Base-by-base conservation (phyloP, 139 green algal genomes). In the Eudorina sp. region DNA sequence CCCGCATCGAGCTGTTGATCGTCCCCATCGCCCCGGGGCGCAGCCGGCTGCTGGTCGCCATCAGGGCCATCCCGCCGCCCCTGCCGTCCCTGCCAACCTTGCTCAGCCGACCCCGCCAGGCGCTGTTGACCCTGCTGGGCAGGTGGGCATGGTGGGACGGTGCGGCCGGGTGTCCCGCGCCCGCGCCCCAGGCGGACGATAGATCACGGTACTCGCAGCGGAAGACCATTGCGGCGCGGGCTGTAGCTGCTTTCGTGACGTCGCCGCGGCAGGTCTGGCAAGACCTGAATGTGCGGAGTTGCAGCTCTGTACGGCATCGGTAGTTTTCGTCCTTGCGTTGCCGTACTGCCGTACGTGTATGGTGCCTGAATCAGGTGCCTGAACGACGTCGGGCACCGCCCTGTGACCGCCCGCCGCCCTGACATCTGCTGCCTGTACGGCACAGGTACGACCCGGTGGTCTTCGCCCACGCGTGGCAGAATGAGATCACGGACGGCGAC, bases 401-500 rank as follows among this genome's bases (percentile, higher is more conserved):
- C n/a, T n/a, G n/a, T n/a, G n/a, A n/a, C n/a, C n/a, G n/a, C n/a
- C n/a, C n/a, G n/a, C n/a, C n/a, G n/a, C n/a, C n/a, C n/a, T n/a
- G 13, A 13, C 13, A 58, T 16, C 51, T 58, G 16, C 13, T 13
- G 51, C 51, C 51, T 58, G 13, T 16, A n/a, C 58, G 27, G 58
- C n/a, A n/a, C 73, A 81, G 73, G 25, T 29, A 64, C 7, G 73
- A 81, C 46, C 73, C 73, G 4, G 45, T 64, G 43, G 73, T 62
- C 11, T n/a, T 45, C 11, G 9, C 41, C 73, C 73, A 81, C 46
- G 29, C 29, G 29, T 27, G 23, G 18, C 25, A 68, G 31, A 83
- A 66, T 31, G 31, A n/a, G 6, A 8, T 83, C 4, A 46, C 68
- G 75, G 75, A 83, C 31, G 75, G 75, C 14, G 75, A 83, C 75